Percentiles rank a stretch among this genome's conserved stretches.
These are phyloP conservation scores for Russula ochroleuca DNA, from an alignment of 768 basidiomycete genomes.

Conservation along the genomic window DNA sequence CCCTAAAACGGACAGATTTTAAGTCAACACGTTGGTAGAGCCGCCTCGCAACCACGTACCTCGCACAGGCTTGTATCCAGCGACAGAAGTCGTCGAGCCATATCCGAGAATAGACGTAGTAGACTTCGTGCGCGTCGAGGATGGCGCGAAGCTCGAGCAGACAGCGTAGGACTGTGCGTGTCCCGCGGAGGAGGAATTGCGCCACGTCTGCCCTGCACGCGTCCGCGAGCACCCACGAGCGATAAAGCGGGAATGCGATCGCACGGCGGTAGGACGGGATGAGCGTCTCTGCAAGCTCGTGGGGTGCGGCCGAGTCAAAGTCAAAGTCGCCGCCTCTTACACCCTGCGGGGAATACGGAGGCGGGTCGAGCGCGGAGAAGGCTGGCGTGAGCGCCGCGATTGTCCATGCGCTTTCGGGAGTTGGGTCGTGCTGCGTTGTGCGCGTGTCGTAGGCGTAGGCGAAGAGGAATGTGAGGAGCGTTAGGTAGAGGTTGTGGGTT, in stretches of 20 bases:
- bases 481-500: conserved; percentile 61
- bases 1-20: conserved; percentile 39
- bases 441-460: conserved; percentile 79
- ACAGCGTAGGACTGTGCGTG: conserved; percentile 56
- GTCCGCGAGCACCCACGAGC: conserved; percentile 72
- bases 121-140: conserved; percentile 78
- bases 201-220: conserved; percentile 63
- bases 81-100: conserved; percentile 84
- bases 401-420: conserved; percentile 87
- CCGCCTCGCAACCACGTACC: conserved; percentile 38
- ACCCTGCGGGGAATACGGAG: conserved; percentile 30
- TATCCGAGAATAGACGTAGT: conserved; percentile 83
- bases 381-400: conserved; percentile 65
- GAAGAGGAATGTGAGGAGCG: conserved; percentile 67
- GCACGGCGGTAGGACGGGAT: conserved; percentile 67
- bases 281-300: conserved; percentile 47
- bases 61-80: conserved; percentile 71
- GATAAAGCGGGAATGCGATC: conserved; percentile 73
- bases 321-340: background rate
- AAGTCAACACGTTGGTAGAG: background rate
- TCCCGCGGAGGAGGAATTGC: conserved; percentile 52
- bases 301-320: background rate
- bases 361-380: conserved; percentile 79
- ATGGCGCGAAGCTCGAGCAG: conserved; percentile 69
- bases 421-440: conserved; percentile 74